A percentile compares a stretch with the other conserved stretches of the same genome.
phyloP scores from a whole-genome alignment of 2,329 filamentous ascomycete genomes.

The Ceratocystiopsis minuta region DNA sequence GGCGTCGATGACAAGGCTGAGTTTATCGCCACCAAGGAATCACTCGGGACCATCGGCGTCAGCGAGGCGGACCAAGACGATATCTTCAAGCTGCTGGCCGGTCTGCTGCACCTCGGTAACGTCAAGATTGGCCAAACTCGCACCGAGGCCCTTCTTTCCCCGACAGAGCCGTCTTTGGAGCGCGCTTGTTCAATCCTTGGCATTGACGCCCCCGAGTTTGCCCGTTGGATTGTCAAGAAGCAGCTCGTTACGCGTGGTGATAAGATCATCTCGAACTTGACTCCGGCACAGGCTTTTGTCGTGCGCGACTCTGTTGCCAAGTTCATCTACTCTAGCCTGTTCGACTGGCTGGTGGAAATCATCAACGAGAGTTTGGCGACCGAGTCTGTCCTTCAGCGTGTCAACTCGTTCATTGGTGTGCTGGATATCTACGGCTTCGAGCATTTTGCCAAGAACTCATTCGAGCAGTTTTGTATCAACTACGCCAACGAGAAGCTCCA shows the following conservation, averaged over 20 bases:
- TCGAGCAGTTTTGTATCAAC: conserved; percentile 99
- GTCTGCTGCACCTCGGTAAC: conserved; percentile 85
- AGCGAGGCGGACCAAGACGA: conserved; percentile 52
- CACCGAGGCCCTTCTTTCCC: conserved; percentile 66
- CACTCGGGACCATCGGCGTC: conserved; percentile 77
- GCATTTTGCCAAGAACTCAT: conserved; percentile 98
- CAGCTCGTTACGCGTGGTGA: conserved; percentile 90
- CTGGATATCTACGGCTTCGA: conserved; percentile 99
- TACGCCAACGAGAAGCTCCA: conserved; percentile 99
- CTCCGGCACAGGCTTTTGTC: conserved; percentile 80
- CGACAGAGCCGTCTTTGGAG: conserved; percentile 65
- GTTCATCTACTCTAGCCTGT: conserved; percentile 94
- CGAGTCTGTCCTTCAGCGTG: conserved; percentile 65
- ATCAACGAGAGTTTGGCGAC: conserved; percentile 86
- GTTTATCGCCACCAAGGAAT: conserved; percentile 74
- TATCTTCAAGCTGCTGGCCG: conserved; percentile 81
- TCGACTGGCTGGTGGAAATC: conserved; percentile 97
- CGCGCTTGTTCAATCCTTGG: conserved; percentile 73
- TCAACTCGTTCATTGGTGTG: conserved; percentile 87
- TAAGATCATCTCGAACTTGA: conserved; percentile 92
- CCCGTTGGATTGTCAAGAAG: conserved; percentile 98
- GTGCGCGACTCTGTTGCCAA: conserved; percentile 96
- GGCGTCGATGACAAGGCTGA: conserved; percentile 92
- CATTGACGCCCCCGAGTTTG: conserved; percentile 70
- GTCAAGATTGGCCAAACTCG: conserved; percentile 86